Conservation (phyloP, 2,329 filamentous ascomycete species). For the Verticillium zaregamsianum region DNA sequence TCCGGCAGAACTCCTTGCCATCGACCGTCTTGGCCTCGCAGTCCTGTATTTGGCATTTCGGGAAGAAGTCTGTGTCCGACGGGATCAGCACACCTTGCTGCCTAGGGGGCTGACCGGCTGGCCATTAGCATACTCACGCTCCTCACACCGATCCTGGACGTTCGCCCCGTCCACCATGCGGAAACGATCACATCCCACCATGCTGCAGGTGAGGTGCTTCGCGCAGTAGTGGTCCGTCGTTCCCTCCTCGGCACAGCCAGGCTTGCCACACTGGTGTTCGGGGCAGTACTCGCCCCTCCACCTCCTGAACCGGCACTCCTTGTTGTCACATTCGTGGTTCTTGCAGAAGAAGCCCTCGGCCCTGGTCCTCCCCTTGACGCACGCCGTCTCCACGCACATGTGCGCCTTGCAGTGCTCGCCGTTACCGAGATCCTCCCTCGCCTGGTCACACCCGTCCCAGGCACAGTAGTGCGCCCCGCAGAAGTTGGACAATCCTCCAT, state of each 20-base stretch:
- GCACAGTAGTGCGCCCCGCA: conserved; percentile 25
- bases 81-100: neutral
- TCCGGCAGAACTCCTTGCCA: conserved; percentile 11
- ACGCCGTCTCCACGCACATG: conserved; percentile 16
- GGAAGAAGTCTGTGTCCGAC: conserved; percentile 4
- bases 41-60: conserved; percentile 2
- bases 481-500: conserved; percentile 17
- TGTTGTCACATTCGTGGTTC: conserved; percentile 19
- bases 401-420: conserved; percentile 16
- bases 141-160: conserved; percentile 13
- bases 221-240: conserved; percentile 16
- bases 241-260: conserved; percentile 19
- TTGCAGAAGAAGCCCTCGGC: conserved; percentile 12
- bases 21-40: conserved; percentile 9
- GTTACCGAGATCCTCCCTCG: conserved; percentile 11
- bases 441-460: conserved; percentile 18
- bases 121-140: conserved; percentile 14
- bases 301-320: conserved; percentile 16
- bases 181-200: conserved; percentile 7
- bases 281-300: conserved; percentile 17
- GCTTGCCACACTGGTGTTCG: conserved; percentile 20
- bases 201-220: conserved; percentile 13
- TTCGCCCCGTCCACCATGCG: conserved; percentile 9
- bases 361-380: conserved; percentile 12
- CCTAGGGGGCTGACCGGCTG: neutral